Base-by-base conservation (phyloP, 1,284 basidiomycete genomes). In the Marasmius fiardii region DNA sequence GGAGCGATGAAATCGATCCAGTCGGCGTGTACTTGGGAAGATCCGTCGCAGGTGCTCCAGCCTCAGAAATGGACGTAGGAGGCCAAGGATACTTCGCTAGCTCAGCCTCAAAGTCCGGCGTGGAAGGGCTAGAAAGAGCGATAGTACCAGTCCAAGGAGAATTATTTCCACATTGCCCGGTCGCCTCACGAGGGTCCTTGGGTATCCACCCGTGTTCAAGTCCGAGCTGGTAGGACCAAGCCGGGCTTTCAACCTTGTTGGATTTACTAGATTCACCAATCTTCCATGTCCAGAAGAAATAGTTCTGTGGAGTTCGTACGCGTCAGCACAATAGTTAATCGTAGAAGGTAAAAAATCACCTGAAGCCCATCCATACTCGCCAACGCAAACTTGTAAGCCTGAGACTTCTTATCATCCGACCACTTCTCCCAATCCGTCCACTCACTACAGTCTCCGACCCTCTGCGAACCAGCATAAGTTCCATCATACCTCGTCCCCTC, bases 251-350 rank as follows among this genome's bases (percentile, higher is more conserved):
- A 43, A 93, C 81, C 45, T 73, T 77, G 53, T 88, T 86, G n/a
- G 78, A 76, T 4, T 71, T 68, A 7, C 77, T 76, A 8, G 88
- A 88, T 62, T 87, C 80, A 51, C 85, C 88, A 59, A 91, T 86
- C 72, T 93, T 95, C 94, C 93, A 98, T 2, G 92, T 95, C 95
- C 95, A 97, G 82, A 95, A 96, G 81, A 95, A 95, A 74, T 82
- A 96, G 71, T 96, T 87, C 84, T 92, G 67, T 43, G 31, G 34
- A 53, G 41, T 44, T 24, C 14, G 12, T 39, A 21, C 1, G 5
- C 2, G 31, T 37, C 35, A 37, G 35, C 35, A 23, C 16, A 33
- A 16, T 20, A 8, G 23, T 31, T 21, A 8, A 39, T 8, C 1
- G 18, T n/a, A 23, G 28, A 18, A 16, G 52, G 11, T 24, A 51